Evolutionary conservation across 768 basidiomycete genomes (phyloP), one percentile per base, ranked within the genome.

Genomic region (Pleurotus eryngii): DNA sequence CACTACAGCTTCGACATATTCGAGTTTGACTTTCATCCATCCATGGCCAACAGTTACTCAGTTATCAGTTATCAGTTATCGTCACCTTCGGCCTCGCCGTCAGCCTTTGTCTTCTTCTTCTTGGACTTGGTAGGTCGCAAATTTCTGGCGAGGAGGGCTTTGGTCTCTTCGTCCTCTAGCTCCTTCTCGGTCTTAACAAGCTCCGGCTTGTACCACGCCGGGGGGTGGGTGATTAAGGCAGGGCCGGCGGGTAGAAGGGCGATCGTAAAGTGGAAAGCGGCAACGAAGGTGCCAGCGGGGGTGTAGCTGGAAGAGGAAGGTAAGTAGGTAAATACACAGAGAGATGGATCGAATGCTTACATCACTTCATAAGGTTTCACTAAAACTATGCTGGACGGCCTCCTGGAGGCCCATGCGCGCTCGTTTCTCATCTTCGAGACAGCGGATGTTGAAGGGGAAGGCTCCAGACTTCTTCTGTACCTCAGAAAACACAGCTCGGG

Each of bases 401-500:
- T 98, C 97, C 69, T 91, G 89, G 35, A 98, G 81, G 63, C 96
- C 97, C 81, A 98, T 88, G 38, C 96, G 87, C 24, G 93, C 89
- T 54, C 92, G 85, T 75, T 95, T 95, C 81, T 98, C 96, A 67
- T 98, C 96, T 61, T 96, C 96, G 57, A 98, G 81, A 46, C 81
- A 81, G 60, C 97, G 92, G 61, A 99, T 83, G 65, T 95, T 98
- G 81, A 99, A 98, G 35, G 97, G 96, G 85, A 99, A 98, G 4
- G 93, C 82, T 22, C 96, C 96, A 42, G 97, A 92, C 74, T 98
- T 98, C 81, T 94, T 95, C 75, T 95, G 92, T 65, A 98, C 92
- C 73, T 98, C 96, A 49, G 91, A 90, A 76, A 98, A 98, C 42
- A 96, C 89, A n/a, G 89, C 84, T 61, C 96, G 90, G 45, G 95